These are phyloP conservation scores for Naganishia antarctica DNA, from an alignment of 768 basidiomycete genomes.

Conservation along the genomic window DNA sequence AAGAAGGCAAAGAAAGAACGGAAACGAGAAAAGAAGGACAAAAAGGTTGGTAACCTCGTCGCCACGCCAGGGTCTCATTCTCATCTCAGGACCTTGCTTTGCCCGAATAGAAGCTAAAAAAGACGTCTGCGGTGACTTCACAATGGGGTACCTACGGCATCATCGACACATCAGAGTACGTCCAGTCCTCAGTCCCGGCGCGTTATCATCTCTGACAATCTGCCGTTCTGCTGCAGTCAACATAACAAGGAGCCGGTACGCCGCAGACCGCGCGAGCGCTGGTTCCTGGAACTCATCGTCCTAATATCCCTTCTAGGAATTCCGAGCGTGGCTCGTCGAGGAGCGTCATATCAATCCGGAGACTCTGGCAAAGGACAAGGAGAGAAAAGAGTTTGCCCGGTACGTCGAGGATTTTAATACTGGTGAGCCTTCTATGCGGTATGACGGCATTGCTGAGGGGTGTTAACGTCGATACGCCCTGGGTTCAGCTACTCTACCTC, in stretches of 20 bases:
- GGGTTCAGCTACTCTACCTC: constrained; percentile 72
- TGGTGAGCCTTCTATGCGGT: constrained; percentile 32
- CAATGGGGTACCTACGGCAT: constrained; percentile 91
- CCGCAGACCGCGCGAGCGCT: neutral
- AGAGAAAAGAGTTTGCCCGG: constrained; percentile 73
- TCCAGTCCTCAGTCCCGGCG: constrained; percentile 27
- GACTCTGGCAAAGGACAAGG: constrained; percentile 75
- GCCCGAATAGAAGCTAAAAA: constrained; percentile 54
- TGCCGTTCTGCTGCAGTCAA: constrained; percentile 48
- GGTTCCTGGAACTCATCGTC: neutral
- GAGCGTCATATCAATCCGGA: constrained; percentile 88
- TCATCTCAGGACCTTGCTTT: neutral
- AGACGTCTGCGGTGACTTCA: constrained; percentile 56
- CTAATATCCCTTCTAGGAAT: constrained; percentile 55
- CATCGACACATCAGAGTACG: constrained; percentile 78
- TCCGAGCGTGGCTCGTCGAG: constrained; percentile 87
- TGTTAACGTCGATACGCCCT: neutral
- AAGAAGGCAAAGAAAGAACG: constrained; percentile 31
- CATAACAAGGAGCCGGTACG: constrained; percentile 62
- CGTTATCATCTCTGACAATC: constrained; percentile 9
- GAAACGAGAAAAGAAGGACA: constrained; percentile 52
- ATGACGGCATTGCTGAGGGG: too few relatives aligned
- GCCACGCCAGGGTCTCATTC: neutral
- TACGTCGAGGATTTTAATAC: constrained; percentile 57
- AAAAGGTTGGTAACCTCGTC: constrained; percentile 54